Evolutionary conservation across 768 basidiomycete genomes (phyloP).

Genomic region (Suillus ampliporus): DNA sequence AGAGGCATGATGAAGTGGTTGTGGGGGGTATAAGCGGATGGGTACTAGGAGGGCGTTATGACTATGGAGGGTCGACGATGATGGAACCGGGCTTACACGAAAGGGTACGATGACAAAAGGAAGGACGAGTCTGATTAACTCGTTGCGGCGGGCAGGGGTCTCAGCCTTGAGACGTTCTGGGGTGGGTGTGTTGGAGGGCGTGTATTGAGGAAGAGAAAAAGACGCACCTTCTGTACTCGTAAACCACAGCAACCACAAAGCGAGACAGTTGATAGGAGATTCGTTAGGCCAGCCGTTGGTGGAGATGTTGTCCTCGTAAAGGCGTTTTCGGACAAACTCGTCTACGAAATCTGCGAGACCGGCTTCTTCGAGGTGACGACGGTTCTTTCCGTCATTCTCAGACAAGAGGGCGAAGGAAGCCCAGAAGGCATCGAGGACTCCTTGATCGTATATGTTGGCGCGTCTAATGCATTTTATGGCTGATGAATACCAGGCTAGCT

Average conservation of each 20-base stretch:
- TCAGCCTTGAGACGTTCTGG: constrained; percentile 37
- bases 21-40: constrained; percentile 63
- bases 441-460: constrained; percentile 39
- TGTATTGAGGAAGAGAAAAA: constrained; percentile 11
- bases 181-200: constrained; percentile 20
- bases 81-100: constrained; percentile 40
- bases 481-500: constrained; percentile 45
- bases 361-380: constrained; percentile 57
- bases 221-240: constrained; percentile 55
- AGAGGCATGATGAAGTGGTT: constrained; percentile 64
- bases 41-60: constrained; percentile 46
- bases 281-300: constrained; percentile 65
- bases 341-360: constrained; percentile 54
- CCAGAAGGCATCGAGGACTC: constrained; percentile 46
- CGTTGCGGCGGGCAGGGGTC: constrained; percentile 31
- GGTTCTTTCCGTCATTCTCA: constrained; percentile 74
- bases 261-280: constrained; percentile 52
- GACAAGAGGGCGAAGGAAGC: constrained; percentile 59
- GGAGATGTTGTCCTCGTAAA: constrained; percentile 45
- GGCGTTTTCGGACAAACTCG: constrained; percentile 47
- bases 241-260: constrained; percentile 70
- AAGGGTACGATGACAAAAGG: constrained; percentile 56
- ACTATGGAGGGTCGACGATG: constrained; percentile 3
- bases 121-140: constrained; percentile 41
- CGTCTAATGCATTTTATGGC: constrained; percentile 38